Base-by-base conservation (phyloP, 2,329 filamentous ascomycete species). In the Curvularia sp. region DNA sequence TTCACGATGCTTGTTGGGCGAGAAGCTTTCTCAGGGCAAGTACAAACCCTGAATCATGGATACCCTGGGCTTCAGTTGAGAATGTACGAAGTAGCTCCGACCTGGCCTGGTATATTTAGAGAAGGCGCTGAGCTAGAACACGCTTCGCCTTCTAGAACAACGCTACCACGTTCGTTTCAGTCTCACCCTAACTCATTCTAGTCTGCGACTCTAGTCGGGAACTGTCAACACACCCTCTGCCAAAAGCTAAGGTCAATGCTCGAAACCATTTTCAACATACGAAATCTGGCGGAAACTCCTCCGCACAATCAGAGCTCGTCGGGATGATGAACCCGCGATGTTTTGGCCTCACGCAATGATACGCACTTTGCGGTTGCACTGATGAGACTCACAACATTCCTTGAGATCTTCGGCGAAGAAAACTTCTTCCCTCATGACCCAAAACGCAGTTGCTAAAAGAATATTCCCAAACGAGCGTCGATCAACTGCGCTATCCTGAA, bases 401-500 rank as follows among this genome's bases (percentile, higher is more conserved):
- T 7, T 5, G 5, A 28, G 24, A n/a, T 44, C 5, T 30, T 24
- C 24, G 4, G 24, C 20, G 5, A 18, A n/a, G 8, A 4, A 2
- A 9, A 31, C 31, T 7, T 33, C n/a, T 15, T 30, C 10, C 9
- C 30, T n/a, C 13, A 33, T 20, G 15, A 46, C 24, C 13, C 15
- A 46, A 39, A 30, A 46, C 44, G 26, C 26, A 33, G 26, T 33
- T 33, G 56, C 31, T 49, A 33, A 4, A 38, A 4, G 15, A 54
- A 49, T 46, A 47, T 46, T 22, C 7, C 42, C 43, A 51, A 49
- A 49, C 49, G 31, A 49, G 30, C 10, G 35, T 15, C 15, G 49
- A 51, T 49, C 55, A 38, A 22, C 41, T 28, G 54, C 39, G 46
- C 22, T 33, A 58, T 54, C 26, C 13, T 13, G 33, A 50, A 58